These are phyloP conservation scores for Talaromyces borbonicus DNA, from an alignment of 495 filamentous ascomycete genomes.

Conservation along the genomic window DNA sequence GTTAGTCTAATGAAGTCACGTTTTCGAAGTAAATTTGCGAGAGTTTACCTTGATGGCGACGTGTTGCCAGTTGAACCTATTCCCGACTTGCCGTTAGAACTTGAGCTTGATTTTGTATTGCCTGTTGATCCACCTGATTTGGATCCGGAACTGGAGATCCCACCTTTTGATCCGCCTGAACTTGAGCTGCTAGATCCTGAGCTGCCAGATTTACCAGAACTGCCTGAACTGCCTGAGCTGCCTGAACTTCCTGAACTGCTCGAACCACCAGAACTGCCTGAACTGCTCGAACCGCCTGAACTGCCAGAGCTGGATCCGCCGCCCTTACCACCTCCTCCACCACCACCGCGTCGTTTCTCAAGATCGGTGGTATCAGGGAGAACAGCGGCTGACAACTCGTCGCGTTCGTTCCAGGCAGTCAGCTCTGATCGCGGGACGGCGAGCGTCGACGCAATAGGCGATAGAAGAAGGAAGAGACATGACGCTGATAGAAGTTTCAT, in stretches of 20 bases:
- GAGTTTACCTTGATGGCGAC: neutral
- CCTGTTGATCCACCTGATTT: slow-evolving; percentile 15
- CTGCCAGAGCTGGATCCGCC: slow-evolving; percentile 20
- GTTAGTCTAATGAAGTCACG: slow-evolving; percentile 4
- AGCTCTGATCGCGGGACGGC: slow-evolving; percentile 17
- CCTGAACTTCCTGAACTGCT: slow-evolving; percentile 15
- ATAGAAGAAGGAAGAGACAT: slow-evolving; percentile 20
- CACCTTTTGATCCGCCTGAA: slow-evolving; percentile 14
- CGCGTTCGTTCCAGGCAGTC: slow-evolving; percentile 13
- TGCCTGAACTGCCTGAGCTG: slow-evolving; percentile 8
- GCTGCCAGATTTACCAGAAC: slow-evolving; percentile 8
- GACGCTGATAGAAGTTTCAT: slow-evolving; percentile 26
- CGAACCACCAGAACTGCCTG: slow-evolving; percentile 7
- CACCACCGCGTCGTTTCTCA: slow-evolving; percentile 40
- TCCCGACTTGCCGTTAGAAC: slow-evolving; percentile 12
- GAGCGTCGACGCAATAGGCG: slow-evolving; percentile 19
- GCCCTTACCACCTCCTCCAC: slow-evolving; percentile 26
- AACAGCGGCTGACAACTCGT: slow-evolving; percentile 11
- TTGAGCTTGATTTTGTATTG: slow-evolving; percentile 12
- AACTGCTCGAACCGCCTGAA: slow-evolving; percentile 17
- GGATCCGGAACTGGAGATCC: slow-evolving; percentile 16
- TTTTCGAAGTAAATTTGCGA: neutral
- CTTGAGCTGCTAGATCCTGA: slow-evolving; percentile 10
- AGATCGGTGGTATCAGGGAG: slow-evolving; percentile 18
- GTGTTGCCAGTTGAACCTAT: slow-evolving; percentile 11